These are phyloP conservation scores for Metarhizium humberi DNA, from an alignment of 2,329 filamentous ascomycete genomes.

Conservation along the genomic window DNA sequence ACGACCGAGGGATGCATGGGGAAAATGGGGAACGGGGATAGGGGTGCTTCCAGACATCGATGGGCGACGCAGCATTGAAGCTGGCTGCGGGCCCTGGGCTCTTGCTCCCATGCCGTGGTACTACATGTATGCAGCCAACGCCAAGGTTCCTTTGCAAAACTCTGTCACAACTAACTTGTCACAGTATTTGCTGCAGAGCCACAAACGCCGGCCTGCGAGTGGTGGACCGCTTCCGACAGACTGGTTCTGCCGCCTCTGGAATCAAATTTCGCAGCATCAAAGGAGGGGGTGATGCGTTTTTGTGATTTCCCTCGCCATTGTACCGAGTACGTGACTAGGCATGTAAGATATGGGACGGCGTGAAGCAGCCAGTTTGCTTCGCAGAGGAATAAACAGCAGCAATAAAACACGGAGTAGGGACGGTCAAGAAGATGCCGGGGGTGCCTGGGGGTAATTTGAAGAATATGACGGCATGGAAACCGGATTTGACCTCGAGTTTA, in stretches of 20 bases:
- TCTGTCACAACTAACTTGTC: neutral
- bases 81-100: neutral
- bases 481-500: too few species aligned
- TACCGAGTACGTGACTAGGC: neutral
- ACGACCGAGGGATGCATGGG: neutral
- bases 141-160: neutral
- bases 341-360: neutral
- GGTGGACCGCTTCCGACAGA: constrained; percentile 3
- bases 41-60: too few species aligned
- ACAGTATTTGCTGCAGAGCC: neutral
- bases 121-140: neutral
- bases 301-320: neutral
- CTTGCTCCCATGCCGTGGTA: neutral
- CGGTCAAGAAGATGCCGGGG: too few species aligned
- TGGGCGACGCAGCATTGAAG: too few species aligned
- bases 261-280: neutral
- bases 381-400: too few species aligned
- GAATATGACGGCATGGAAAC: too few species aligned
- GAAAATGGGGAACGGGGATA: too few species aligned
- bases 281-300: neutral
- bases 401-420: too few species aligned
- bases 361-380: too few species aligned
- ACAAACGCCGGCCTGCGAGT: neutral
- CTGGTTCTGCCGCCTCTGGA: constrained; percentile 3
- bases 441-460: too few species aligned